A percentile compares a stretch with the other conserved stretches of the same genome.
phyloP scores from a whole-genome alignment of 805 yeast species.

The Yueomyces sinensis region DNA sequence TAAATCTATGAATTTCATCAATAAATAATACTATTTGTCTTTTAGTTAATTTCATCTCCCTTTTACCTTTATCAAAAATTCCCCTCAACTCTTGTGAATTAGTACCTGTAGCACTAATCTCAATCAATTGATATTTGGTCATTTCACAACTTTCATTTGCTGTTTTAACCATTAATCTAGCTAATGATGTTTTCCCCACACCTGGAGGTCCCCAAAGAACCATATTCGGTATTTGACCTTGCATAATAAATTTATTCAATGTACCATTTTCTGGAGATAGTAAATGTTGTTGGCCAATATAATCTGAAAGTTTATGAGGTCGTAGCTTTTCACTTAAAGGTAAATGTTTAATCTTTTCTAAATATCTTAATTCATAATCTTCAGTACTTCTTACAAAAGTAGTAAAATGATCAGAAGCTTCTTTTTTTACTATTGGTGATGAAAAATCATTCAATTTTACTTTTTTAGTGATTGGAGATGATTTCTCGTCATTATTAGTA shows the following conservation, averaged over 20 bases:
- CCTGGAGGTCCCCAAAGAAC: constrained; percentile 96
- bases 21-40: constrained; percentile 62
- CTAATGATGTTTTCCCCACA: constrained; percentile 78
- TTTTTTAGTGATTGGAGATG: too few relatives aligned
- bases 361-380: constrained; percentile 12
- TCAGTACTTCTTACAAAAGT: background rate
- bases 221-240: constrained; percentile 67
- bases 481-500: too few relatives aligned
- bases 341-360: constrained; percentile 19
- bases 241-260: constrained; percentile 47
- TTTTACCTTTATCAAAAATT: constrained; percentile 33
- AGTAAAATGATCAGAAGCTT: too few relatives aligned
- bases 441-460: too few relatives aligned
- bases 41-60: constrained; percentile 28
- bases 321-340: constrained; percentile 73
- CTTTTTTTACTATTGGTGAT: too few relatives aligned
- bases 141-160: constrained; percentile 7
- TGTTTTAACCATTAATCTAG: constrained; percentile 32
- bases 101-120: constrained; percentile 73
- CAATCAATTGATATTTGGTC: constrained; percentile 40
- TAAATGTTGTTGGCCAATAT: constrained; percentile 77
- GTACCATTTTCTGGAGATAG: constrained; percentile 49
- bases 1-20: constrained; percentile 88
- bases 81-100: constrained; percentile 43
- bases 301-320: constrained; percentile 57